A percentile compares a stretch with the other conserved stretches of the same genome.
These are phyloP conservation scores for Lichtheimia ornata DNA, from an alignment of 371 early-diverging fungal species.

Conservation along the genomic window DNA sequence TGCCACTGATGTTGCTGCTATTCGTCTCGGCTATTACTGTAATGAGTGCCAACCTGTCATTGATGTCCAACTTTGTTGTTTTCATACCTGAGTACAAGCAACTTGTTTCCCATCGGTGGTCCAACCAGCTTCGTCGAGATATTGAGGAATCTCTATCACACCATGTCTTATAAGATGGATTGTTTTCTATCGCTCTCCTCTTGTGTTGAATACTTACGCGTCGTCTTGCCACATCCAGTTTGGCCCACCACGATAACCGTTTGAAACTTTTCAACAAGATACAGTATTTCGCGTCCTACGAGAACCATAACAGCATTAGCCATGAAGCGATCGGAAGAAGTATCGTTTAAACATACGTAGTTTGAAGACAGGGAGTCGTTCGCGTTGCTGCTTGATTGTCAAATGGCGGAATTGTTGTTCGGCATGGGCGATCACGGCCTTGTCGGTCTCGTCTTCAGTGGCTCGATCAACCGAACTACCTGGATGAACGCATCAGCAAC, in stretches of 20 bases:
- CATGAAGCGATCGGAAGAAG: background rate
- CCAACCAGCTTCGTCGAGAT: slow-evolving; percentile 74
- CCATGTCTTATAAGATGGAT: background rate
- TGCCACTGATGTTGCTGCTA: slow-evolving; percentile 97
- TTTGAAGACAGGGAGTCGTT: slow-evolving; percentile 62
- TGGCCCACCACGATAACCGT: slow-evolving; percentile 69
- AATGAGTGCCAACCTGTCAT: too few relatives aligned
- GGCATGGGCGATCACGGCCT: slow-evolving; percentile 44
- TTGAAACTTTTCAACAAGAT: slow-evolving; percentile 65
- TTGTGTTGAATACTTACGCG: slow-evolving; percentile 51
- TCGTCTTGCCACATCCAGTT: slow-evolving; percentile 74
- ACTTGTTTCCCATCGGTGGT: slow-evolving; percentile 62
- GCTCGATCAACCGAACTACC: slow-evolving; percentile 71
- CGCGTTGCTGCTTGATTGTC: slow-evolving; percentile 55
- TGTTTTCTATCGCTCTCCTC: background rate
- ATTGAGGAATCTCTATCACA: slow-evolving; percentile 75
- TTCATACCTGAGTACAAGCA: slow-evolving; percentile 72
- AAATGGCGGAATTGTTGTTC: slow-evolving; percentile 49
- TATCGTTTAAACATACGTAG: slow-evolving; percentile 33
- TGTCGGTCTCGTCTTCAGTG: slow-evolving; percentile 59
- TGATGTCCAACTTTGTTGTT: too few relatives aligned
- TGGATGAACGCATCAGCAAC: slow-evolving; percentile 15
- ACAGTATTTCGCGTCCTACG: slow-evolving; percentile 54
- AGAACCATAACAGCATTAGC: background rate
- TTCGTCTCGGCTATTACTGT: slow-evolving; percentile 80